Base-by-base conservation (phyloP, 495 filamentous ascomycete species). In the Hyphodiscus hymeniophilus region DNA sequence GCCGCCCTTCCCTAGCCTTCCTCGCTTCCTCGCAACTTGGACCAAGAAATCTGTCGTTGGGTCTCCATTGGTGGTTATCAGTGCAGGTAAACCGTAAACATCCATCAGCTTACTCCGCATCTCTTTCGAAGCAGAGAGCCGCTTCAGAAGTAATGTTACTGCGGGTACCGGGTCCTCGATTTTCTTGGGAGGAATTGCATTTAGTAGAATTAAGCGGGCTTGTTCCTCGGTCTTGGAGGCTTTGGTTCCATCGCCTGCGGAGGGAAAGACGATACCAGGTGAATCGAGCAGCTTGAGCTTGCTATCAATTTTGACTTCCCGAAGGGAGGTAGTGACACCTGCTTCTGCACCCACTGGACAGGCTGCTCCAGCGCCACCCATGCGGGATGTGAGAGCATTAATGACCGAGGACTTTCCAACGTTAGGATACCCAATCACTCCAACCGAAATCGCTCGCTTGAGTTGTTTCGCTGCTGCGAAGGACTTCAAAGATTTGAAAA, bases 331-430 rank as follows among this genome's bases (percentile, higher is more conserved):
- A 10, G 91, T 97, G 23, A 97, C 84, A 44, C 91, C 91, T 2
- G 91, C 91, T 66, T 95, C 91, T 33, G 91, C 89, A 21, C 91
- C 91, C 1, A 84, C 83, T 0, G 91, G 89, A 63, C 89, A 95
- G 24, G 87, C 85, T 17, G 77, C 75, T 30, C 63, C 63, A 8
- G 68, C 60, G 48, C 82, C 79, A 52, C 86, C 84, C 26, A 95
- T 68, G 38, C 88, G 82, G 26, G 87, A 81, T 3, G 85, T 85
- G 30, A 97, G 81, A 7, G 88, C 85, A 63, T 97, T 97, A 76
- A 97, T 95, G 52, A 97, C 87, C 38, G 89, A 94, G 13, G 88
- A 94, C 67, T 97, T 97, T 63, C 91, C 91, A 51, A 95, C 91
- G 66, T 97, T 97, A 50, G 91, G 91, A 68, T 95, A 95, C 34